Percentiles rank a stretch among this genome's conserved stretches.
Evolutionary conservation across 1,284 basidiomycete species (phyloP).

Genomic region (Inonotus hispidus): DNA sequence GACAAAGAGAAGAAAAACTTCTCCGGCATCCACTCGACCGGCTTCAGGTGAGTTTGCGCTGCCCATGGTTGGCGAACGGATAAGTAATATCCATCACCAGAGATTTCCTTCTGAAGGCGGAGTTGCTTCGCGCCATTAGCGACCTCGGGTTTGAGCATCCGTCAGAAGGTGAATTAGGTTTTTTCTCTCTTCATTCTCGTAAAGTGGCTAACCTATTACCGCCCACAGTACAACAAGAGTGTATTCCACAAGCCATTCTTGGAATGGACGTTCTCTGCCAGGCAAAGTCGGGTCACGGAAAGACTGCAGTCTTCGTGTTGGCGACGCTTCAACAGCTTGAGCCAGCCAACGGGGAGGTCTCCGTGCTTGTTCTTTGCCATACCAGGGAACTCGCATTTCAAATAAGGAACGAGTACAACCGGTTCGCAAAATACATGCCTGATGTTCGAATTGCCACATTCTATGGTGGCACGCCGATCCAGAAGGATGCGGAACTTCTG

Average conservation of each 20-base stretch:
- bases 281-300: slow-evolving; percentile 99
- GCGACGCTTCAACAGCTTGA: slow-evolving; percentile 98
- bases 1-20: slow-evolving; percentile 95
- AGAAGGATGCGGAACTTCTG: slow-evolving; percentile 91
- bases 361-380: slow-evolving; percentile 97
- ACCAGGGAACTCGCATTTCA: slow-evolving; percentile 99
- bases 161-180: slow-evolving; percentile 77
- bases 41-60: slow-evolving; percentile 63
- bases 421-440: slow-evolving; percentile 99
- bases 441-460: slow-evolving; percentile 97
- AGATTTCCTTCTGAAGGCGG: slow-evolving; percentile 96
- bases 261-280: slow-evolving; percentile 99
- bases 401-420: slow-evolving; percentile 99
- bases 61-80: not conserved
- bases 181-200: not conserved
- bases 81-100: slow-evolving; percentile 37
- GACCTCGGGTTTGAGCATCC: slow-evolving; percentile 99
- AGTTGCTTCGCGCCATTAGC: slow-evolving; percentile 95
- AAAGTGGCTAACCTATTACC: not conserved
- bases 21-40: slow-evolving; percentile 95
- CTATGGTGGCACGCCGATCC: slow-evolving; percentile 95
- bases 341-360: slow-evolving; percentile 96
- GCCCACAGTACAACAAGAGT: slow-evolving; percentile 95
- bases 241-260: slow-evolving; percentile 98
- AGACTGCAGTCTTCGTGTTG: slow-evolving; percentile 98